These are phyloP conservation scores for Penicillium capsulatum DNA, from an alignment of 2,329 filamentous ascomycete species.

Conservation along the genomic window DNA sequence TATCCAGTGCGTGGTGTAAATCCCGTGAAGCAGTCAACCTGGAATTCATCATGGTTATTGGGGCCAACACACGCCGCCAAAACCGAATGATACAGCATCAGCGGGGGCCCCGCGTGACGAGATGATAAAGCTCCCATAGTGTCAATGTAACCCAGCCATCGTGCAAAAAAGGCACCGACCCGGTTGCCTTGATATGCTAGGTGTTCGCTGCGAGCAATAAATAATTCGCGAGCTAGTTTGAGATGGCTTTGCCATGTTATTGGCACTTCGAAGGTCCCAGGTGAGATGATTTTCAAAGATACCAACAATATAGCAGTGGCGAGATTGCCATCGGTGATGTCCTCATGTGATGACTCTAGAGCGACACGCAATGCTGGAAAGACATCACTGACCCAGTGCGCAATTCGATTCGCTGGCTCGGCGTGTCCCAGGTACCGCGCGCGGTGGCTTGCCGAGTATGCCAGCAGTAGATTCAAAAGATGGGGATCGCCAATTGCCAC, in stretches of 20 bases:
- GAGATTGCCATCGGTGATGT: constrained; percentile 68
- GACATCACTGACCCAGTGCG: constrained; percentile 70
- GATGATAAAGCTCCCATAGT: constrained; percentile 69
- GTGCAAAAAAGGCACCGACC: constrained; percentile 68
- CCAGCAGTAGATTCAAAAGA: constrained; percentile 70
- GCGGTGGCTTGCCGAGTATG: constrained; percentile 80
- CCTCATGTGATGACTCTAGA: constrained; percentile 57
- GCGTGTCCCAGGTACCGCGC: constrained; percentile 68
- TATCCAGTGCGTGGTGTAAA: constrained; percentile 69
- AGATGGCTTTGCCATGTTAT: constrained; percentile 80
- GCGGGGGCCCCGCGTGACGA: constrained; percentile 50
- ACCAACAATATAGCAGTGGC: constrained; percentile 82
- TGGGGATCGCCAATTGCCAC: constrained; percentile 50
- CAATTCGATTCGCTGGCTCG: constrained; percentile 73
- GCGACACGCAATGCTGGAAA: constrained; percentile 64
- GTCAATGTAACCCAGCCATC: constrained; percentile 82
- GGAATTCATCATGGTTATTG: constrained; percentile 58
- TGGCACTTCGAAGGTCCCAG: constrained; percentile 72
- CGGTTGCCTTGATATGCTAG: constrained; percentile 51
- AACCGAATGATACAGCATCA: constrained; percentile 49
- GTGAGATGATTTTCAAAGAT: constrained; percentile 77
- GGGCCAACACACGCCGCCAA: constrained; percentile 47
- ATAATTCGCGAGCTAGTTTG: constrained; percentile 69
- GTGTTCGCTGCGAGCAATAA: constrained; percentile 61
- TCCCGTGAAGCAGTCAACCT: constrained; percentile 76